Base-by-base conservation (phyloP, 1,284 basidiomycete genomes). In the Ganoderma multipileum region DNA sequence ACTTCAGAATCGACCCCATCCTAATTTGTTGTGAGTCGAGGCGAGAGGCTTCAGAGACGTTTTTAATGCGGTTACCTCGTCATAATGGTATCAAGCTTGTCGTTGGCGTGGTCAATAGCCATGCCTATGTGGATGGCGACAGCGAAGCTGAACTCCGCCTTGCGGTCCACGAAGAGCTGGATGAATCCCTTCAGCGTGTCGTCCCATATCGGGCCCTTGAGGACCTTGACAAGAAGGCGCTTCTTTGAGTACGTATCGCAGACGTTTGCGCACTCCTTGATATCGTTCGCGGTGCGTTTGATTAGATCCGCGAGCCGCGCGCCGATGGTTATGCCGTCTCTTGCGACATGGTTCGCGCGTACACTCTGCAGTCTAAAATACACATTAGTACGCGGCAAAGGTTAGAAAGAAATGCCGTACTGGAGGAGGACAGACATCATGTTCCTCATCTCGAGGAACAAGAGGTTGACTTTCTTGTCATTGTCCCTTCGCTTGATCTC, bases 391-490 rank as follows among this genome's bases (percentile, higher is more conserved):
- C 74, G 12, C 47, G 8, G 6, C 3, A 26, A 9, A 52, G 14
- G 20, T 26, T 26, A 18, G 33, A 52, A 63, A 3, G 30, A 30
- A n/a, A 47, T 1, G 33, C 18, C 83, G 6, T 65, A 85, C 85
- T 82, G 79, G 30, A 84, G 78, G 33, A 86, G 76, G 0, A 78
- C 76, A 8, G 73, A 72, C 80, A 86, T 83, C 80, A 83, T 82
- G 50, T 82, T 81, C 66, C 81, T 81, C 83, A 86, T 86, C 70
- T 83, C 78, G 20, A 81, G 69, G 63, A 81, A 82, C 7, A 87
- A 73, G 0, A 79, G 77, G 1, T 80, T 65, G 12, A 85, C 79
- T 63, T 83, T 84, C 64, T 76, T 77, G 68, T 85, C 82, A 62
- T 86, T 86, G 14, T 83, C 80, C 20, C 81, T 75, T 28, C 83